Percentiles rank a stretch among this genome's conserved stretches.
Conservation (phyloP, 306 rosid genomes). For the Quercus mongolica region DNA sequence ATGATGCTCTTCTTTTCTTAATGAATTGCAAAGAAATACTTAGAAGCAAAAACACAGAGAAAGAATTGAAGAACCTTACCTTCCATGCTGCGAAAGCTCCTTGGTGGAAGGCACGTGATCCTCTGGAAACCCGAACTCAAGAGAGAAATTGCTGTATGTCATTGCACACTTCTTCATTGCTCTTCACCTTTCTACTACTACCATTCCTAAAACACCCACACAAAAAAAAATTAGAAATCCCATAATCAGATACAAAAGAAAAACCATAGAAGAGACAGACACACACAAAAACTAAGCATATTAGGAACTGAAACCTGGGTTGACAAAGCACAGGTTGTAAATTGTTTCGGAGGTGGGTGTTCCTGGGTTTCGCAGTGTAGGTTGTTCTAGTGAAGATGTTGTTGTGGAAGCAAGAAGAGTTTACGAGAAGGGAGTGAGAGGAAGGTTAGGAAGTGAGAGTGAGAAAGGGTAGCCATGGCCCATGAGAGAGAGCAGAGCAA, state of each 20-base stretch:
- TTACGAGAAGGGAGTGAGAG: too few species aligned
- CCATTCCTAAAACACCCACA: constrained; percentile 24
- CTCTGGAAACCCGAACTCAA: constrained; percentile 57
- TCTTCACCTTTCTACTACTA: constrained; percentile 52
- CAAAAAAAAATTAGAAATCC: background rate
- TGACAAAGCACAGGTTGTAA: too few species aligned
- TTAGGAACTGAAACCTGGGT: constrained; percentile 30
- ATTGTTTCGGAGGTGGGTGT: too few species aligned
- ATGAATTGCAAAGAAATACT: background rate
- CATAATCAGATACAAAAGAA: background rate
- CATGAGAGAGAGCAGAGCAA: constrained; percentile 16
- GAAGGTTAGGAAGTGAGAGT: background rate
- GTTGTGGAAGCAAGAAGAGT: too few species aligned
- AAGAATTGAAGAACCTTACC: constrained; percentile 62
- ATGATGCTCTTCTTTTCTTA: background rate
- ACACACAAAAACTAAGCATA: background rate
- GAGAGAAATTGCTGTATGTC: constrained; percentile 62
- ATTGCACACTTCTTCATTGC: constrained; percentile 65
- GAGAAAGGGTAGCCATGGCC: constrained; percentile 43
- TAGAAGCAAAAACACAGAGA: background rate
- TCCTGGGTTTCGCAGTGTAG: too few species aligned
- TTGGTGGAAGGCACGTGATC: constrained; percentile 70
- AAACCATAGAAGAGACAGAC: background rate
- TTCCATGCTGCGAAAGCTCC: constrained; percentile 73
- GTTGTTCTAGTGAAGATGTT: too few species aligned